Percentiles rank a stretch among this genome's conserved stretches.
These are phyloP conservation scores for Speleostelium caveatum DNA, from an alignment of 78 protist species.

Conservation along the genomic window DNA sequence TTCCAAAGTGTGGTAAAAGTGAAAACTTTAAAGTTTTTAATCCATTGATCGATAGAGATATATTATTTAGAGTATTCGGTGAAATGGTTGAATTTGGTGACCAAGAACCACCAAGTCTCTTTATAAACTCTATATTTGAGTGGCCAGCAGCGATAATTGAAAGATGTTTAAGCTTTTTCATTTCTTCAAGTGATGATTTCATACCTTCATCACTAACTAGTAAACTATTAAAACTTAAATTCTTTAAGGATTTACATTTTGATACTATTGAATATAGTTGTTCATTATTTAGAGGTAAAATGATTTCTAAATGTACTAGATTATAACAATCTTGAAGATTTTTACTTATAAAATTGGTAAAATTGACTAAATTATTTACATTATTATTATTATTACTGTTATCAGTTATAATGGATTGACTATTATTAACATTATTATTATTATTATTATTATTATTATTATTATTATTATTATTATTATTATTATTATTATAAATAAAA, in stretches of 20 bases:
- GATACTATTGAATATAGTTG: constrained; percentile 27
- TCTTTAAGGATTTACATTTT: constrained; percentile 14
- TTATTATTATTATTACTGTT: not conserved
- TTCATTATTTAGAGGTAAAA: constrained; percentile 27
- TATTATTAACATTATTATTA: not conserved
- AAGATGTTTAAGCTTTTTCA: constrained; percentile 16
- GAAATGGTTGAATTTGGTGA: constrained; percentile 3
- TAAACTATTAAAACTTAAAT: constrained; percentile 16
- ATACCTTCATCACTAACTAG: constrained; percentile 34
- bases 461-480: not conserved
- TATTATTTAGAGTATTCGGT: constrained; percentile 20
- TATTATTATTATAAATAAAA: not conserved
- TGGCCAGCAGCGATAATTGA: constrained; percentile 20
- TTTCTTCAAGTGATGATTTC: not conserved
- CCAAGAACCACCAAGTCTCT: not conserved
- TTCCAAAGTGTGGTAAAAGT: constrained; percentile 33
- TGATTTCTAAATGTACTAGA: not conserved
- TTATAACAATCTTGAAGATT: not conserved
- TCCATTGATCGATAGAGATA: not conserved
- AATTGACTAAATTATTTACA: constrained; percentile 1
- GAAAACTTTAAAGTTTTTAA: constrained; percentile 56
- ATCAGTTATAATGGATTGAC: not conserved
- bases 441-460: not conserved
- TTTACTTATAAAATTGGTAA: constrained; percentile 17
- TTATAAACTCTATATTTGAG: constrained; percentile 12